Percentiles rank a stretch among this genome's conserved stretches.
These are phyloP conservation scores for Alternaria infectoria DNA, from an alignment of 2,329 filamentous ascomycete species.

Conservation along the genomic window DNA sequence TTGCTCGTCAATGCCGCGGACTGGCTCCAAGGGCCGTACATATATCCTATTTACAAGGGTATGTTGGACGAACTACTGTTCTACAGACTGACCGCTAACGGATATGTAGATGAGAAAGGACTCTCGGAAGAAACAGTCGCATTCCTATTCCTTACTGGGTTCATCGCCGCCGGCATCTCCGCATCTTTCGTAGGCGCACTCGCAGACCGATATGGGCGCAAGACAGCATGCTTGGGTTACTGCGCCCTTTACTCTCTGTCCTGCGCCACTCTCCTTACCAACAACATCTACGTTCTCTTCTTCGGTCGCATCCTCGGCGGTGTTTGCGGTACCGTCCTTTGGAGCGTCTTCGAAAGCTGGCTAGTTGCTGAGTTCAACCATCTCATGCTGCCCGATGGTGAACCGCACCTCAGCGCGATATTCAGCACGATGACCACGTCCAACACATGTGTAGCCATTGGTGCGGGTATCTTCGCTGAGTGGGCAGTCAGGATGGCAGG, in stretches of 20 bases:
- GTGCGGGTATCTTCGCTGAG: constrained; percentile 61
- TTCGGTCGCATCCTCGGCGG: constrained; percentile 62
- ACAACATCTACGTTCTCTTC: constrained; percentile 56
- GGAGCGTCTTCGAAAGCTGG: constrained; percentile 67
- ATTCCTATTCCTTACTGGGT: constrained; percentile 50
- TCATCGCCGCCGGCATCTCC: constrained; percentile 57
- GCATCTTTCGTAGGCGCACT: constrained; percentile 58
- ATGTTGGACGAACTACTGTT: background rate
- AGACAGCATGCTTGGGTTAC: constrained; percentile 61
- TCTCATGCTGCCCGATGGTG: constrained; percentile 52
- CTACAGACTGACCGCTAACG: constrained; percentile 5
- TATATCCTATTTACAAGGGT: constrained; percentile 61
- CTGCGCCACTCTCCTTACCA: constrained; percentile 59
- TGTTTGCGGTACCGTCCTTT: constrained; percentile 62
- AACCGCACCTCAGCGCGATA: constrained; percentile 56
- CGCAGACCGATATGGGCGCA: constrained; percentile 60
- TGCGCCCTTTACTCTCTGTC: constrained; percentile 61
- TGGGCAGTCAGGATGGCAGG: constrained; percentile 56
- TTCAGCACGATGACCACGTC: constrained; percentile 62
- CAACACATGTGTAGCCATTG: constrained; percentile 57
- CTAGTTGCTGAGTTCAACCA: constrained; percentile 65
- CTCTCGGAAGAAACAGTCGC: constrained; percentile 55
- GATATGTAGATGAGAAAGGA: constrained; percentile 50
- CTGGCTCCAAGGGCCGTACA: constrained; percentile 58
- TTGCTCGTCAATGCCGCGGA: constrained; percentile 54